A percentile compares a stretch with the other conserved stretches of the same genome.
phyloP scores from a whole-genome alignment of 78 protist species.

The Chrysochromulina parva region DNA sequence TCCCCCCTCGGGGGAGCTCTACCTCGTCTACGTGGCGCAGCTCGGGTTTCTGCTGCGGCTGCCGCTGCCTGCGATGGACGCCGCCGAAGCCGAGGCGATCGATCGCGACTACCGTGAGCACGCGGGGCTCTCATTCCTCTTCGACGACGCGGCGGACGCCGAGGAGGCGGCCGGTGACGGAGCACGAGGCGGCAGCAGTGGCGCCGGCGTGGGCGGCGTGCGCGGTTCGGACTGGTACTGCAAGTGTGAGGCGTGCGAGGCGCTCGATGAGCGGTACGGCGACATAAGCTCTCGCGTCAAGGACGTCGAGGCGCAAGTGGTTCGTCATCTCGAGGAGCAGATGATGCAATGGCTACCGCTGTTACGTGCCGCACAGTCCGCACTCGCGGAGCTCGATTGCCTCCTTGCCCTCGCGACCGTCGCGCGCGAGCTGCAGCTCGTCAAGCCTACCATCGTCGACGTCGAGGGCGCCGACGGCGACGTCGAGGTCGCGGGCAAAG shows the following conservation, averaged over 20 bases:
- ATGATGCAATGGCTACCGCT: background rate
- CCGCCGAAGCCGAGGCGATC: background rate
- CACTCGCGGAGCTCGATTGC: slow-evolving; percentile 31
- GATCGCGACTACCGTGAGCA: background rate
- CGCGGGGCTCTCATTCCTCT: background rate
- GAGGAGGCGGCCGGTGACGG: no score
- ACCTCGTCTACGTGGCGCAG: slow-evolving; percentile 55
- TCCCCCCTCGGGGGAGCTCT: background rate
- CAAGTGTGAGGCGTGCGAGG: no score
- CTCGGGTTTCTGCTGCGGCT: slow-evolving; percentile 52
- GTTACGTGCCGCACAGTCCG: background rate
- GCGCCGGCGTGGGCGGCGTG: no score
- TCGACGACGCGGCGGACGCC: background rate
- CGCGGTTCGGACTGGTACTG: no score
- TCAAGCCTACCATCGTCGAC: slow-evolving; percentile 4
- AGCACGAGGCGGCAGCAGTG: no score
- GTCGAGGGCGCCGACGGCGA: no score
- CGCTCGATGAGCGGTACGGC: background rate
- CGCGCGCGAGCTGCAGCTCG: background rate
- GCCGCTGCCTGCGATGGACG: background rate
- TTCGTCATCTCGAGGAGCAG: background rate
- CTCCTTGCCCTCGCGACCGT: slow-evolving; percentile 30
- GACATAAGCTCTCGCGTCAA: background rate
- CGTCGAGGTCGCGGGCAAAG: no score
- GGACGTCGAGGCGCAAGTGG: background rate